A percentile compares a stretch with the other conserved stretches of the same genome.
Conservation (phyloP, 2,329 filamentous ascomycete genomes). For the Cordyceps pruinosa region DNA sequence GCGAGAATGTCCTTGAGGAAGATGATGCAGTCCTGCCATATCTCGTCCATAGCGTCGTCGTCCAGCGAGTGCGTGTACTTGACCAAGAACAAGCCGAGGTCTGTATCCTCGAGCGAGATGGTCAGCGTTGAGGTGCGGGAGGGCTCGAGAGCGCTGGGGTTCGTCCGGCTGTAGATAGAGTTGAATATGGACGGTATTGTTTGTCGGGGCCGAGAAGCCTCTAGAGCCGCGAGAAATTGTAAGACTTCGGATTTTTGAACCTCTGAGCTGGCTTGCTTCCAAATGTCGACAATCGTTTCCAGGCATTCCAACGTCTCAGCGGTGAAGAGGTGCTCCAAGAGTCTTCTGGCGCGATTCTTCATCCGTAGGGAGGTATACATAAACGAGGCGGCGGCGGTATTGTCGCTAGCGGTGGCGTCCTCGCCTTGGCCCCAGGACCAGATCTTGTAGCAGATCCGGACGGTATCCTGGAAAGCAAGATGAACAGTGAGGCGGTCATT, state of each 20-base stretch:
- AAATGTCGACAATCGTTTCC: slow-evolving; percentile 82
- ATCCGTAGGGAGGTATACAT: slow-evolving; percentile 85
- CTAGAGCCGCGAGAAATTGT: slow-evolving; percentile 81
- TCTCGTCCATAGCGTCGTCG: slow-evolving; percentile 96
- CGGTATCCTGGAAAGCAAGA: slow-evolving; percentile 93
- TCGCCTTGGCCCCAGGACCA: slow-evolving; percentile 83
- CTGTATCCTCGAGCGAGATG: slow-evolving; percentile 72
- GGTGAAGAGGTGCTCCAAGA: slow-evolving; percentile 87
- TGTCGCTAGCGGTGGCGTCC: slow-evolving; percentile 54
- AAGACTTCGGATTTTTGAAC: slow-evolving; percentile 60
- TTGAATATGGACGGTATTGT: slow-evolving; percentile 93
- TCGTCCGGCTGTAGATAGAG: slow-evolving; percentile 89
- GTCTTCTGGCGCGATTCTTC: slow-evolving; percentile 78
- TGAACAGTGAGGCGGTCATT: slow-evolving; percentile 91
- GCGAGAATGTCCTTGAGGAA: slow-evolving; percentile 85
- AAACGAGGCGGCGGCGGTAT: slow-evolving; percentile 70
- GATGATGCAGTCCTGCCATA: slow-evolving; percentile 89
- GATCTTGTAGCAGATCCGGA: slow-evolving; percentile 84
- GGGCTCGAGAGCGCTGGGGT: slow-evolving; percentile 70
- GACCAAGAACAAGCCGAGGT: slow-evolving; percentile 81
- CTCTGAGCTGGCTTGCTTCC: slow-evolving; percentile 51
- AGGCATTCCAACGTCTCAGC: slow-evolving; percentile 90
- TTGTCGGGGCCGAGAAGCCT: slow-evolving; percentile 83
- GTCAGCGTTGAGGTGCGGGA: slow-evolving; percentile 82
- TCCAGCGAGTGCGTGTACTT: slow-evolving; percentile 86